These are phyloP conservation scores for Mycena kentingensis DNA, from an alignment of 768 basidiomycete genomes.

Conservation along the genomic window DNA sequence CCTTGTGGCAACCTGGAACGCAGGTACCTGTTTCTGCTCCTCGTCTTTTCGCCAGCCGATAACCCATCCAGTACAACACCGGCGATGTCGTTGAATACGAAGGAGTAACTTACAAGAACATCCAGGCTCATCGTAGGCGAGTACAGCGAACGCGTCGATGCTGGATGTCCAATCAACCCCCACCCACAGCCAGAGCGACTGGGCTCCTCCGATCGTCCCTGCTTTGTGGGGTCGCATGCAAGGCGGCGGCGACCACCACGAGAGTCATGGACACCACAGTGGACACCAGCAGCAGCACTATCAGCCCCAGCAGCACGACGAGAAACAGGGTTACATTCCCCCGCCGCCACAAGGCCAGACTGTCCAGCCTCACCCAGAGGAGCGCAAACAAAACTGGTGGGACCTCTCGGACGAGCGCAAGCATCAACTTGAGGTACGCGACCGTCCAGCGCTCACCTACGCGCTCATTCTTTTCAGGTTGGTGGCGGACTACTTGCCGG, in stretches of 20 bases:
- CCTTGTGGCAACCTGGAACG: constrained; percentile 2
- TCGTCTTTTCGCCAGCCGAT: constrained; percentile 39
- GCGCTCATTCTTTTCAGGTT: constrained; percentile 41
- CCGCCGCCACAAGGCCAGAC: constrained; percentile 25
- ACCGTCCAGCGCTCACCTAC: not conserved
- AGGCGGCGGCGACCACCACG: constrained; percentile 34
- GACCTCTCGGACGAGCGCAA: constrained; percentile 57
- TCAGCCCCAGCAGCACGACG: constrained; percentile 30
- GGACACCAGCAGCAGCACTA: constrained; percentile 32
- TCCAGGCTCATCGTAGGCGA: constrained; percentile 73
- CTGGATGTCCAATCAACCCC: not conserved
- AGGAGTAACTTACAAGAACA: constrained; percentile 68
- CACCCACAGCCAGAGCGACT: constrained; percentile 58
- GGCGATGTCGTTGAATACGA: constrained; percentile 59
- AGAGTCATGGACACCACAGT: constrained; percentile 30
- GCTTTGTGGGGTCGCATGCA: constrained; percentile 70
- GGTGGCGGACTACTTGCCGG: constrained; percentile 66
- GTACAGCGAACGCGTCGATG: constrained; percentile 32
- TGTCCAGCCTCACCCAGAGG: constrained; percentile 39
- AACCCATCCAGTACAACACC: constrained; percentile 55
- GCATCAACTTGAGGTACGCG: constrained; percentile 55
- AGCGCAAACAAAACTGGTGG: constrained; percentile 57
- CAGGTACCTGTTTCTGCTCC: no score
- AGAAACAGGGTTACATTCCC: constrained; percentile 27
- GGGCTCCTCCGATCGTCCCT: constrained; percentile 63